A percentile compares a stretch with the other conserved stretches of the same genome.
These are phyloP conservation scores for Neoscytalidium dimidiatum DNA, from an alignment of 2,329 filamentous ascomycete species.

Conservation along the genomic window DNA sequence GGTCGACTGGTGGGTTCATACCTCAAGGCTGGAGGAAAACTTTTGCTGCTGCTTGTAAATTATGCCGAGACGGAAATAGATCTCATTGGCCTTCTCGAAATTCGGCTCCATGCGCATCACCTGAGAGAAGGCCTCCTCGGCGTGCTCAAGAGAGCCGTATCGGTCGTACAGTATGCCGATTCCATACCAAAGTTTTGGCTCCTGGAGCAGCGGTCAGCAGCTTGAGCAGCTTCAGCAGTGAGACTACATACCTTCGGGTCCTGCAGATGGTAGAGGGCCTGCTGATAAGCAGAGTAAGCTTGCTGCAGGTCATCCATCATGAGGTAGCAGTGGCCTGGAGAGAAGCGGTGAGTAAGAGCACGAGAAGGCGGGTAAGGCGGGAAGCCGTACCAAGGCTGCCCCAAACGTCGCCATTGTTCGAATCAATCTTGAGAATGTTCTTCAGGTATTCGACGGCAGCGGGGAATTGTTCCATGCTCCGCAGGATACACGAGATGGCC, in stretches of 20 bases:
- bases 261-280: constrained; percentile 86
- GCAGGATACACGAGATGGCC: constrained; percentile 86
- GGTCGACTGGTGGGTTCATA: constrained; percentile 43
- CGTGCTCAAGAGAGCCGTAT: constrained; percentile 94
- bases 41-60: constrained; percentile 99
- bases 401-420: constrained; percentile 92
- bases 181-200: constrained; percentile 97
- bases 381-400: constrained; percentile 76
- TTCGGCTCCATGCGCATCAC: constrained; percentile 98
- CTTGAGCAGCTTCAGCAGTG: too few relatives aligned
- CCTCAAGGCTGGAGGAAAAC: constrained; percentile 87
- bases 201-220: constrained; percentile 50
- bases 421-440: constrained; percentile 86
- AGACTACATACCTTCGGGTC: constrained; percentile 68
- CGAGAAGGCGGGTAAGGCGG: neutral
- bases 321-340: constrained; percentile 86
- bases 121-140: constrained; percentile 96
- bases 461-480: constrained; percentile 89
- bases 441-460: constrained; percentile 93
- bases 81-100: constrained; percentile 98
- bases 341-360: constrained; percentile 22
- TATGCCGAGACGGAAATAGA: constrained; percentile 98
- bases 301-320: constrained; percentile 99
- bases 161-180: constrained; percentile 97
- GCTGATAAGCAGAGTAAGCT: constrained; percentile 94